Percentiles rank a stretch among this genome's conserved stretches.
Conservation (phyloP, 2,329 filamentous ascomycete genomes). For the Ophiostoma sp. region DNA sequence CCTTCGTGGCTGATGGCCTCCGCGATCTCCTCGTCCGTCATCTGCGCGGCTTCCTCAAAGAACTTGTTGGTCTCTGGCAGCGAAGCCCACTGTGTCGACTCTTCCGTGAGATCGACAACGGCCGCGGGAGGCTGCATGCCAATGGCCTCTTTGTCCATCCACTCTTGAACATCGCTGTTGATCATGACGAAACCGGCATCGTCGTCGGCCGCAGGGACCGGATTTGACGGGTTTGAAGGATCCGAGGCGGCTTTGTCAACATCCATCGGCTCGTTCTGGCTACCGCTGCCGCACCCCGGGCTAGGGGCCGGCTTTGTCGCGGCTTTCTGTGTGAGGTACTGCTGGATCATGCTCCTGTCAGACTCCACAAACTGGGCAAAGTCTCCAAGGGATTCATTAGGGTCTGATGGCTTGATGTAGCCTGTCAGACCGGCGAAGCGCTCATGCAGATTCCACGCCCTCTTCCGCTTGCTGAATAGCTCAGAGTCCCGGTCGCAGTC, state of each 20-base stretch:
- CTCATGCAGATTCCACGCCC: constrained; percentile 70
- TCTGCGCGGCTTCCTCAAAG: constrained; percentile 10
- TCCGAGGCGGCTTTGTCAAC: not conserved
- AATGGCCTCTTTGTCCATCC: constrained; percentile 37
- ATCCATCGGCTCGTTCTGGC: not conserved
- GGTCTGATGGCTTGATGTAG: not conserved
- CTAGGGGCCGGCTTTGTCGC: not conserved
- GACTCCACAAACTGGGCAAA: not conserved
- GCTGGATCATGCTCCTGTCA: not conserved
- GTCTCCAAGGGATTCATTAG: not conserved
- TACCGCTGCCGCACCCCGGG: not conserved
- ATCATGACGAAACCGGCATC: constrained; percentile 26
- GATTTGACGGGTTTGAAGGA: not conserved
- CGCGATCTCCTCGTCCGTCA: constrained; percentile 17
- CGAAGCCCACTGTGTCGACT: not conserved
- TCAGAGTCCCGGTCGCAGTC: constrained; percentile 57
- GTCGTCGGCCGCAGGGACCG: not conserved
- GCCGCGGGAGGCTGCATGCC: not conserved
- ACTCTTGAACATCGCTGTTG: constrained; percentile 27
- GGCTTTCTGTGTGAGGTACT: not conserved
- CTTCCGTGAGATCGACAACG: not conserved
- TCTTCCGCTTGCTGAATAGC: constrained; percentile 58
- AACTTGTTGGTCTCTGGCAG: constrained; percentile 8
- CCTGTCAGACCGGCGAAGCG: constrained; percentile 50
- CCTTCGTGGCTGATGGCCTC: constrained; percentile 18